A percentile compares a stretch with the other conserved stretches of the same genome.
These are phyloP conservation scores for Camelina sativa DNA, from an alignment of 345 rosid species.

Conservation along the genomic window DNA sequence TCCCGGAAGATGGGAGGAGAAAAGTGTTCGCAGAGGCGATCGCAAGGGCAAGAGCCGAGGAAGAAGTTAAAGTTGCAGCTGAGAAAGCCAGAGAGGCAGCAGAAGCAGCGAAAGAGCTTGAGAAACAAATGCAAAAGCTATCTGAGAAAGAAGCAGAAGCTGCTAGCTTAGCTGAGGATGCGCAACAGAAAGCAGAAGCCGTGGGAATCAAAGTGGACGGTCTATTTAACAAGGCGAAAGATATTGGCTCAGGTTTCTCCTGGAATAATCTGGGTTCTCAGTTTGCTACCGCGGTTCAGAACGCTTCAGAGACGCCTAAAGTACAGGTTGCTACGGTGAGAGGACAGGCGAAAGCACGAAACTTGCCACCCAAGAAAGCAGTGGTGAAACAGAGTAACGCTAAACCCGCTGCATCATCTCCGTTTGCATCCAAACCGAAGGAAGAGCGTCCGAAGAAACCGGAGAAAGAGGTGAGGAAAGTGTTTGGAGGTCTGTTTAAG, in stretches of 20 bases:
- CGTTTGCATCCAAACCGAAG: constrained; percentile 45
- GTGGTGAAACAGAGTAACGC: constrained; percentile 47
- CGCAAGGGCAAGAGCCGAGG: constrained; percentile 70
- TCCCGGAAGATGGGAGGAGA: constrained; percentile 91
- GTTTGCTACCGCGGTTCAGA: constrained; percentile 58
- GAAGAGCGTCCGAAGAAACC: constrained; percentile 43
- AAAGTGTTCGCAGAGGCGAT: constrained; percentile 66
- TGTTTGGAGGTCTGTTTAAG: constrained; percentile 86
- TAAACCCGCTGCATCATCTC: constrained; percentile 43
- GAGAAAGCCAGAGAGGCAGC: constrained; percentile 69
- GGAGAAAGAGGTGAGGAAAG: constrained; percentile 71
- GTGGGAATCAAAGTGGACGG: constrained; percentile 55
- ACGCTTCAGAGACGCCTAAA: constrained; percentile 47
- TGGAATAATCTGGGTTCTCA: constrained; percentile 77
- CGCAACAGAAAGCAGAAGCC: constrained; percentile 61
- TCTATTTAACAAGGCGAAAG: constrained; percentile 71
- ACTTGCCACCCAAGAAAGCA: constrained; percentile 65
- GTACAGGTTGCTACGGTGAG: constrained; percentile 84
- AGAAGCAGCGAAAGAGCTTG: constrained; percentile 47
- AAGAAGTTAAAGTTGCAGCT: constrained; percentile 61
- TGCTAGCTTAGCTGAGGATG: constrained; percentile 62
- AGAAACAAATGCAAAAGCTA: constrained; percentile 58
- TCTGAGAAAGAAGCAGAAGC: constrained; percentile 61
- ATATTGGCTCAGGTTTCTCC: constrained; percentile 63
- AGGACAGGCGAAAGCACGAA: constrained; percentile 85